Conservation (phyloP, 352 stramenopile genomes). For the Phytophthora podocarpi region DNA sequence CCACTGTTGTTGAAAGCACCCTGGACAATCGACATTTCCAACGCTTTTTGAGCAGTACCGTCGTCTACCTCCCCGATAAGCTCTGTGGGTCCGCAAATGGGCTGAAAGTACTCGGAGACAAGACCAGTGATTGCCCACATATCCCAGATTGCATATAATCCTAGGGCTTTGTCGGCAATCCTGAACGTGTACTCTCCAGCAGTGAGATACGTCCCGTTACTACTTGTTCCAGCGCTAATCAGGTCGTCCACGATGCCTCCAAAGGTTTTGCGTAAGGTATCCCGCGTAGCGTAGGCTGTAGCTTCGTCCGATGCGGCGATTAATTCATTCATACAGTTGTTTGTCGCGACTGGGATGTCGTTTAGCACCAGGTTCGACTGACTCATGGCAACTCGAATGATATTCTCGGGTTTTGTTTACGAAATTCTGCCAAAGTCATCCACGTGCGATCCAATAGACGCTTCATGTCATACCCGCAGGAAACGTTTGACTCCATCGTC, state of each 20-base stretch:
- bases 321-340: conserved; percentile 25
- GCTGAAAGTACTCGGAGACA: conserved; percentile 47
- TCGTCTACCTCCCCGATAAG: conserved; percentile 49
- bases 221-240: not conserved
- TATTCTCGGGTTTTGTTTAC: conserved; percentile 26
- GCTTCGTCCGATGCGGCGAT: conserved; percentile 26
- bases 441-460: conserved; percentile 20
- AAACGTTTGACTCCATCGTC: conserved; percentile 30
- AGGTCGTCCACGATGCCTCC: conserved; percentile 7
- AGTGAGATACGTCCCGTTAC: conserved; percentile 11
- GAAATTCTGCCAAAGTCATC: conserved; percentile 21
- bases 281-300: conserved; percentile 22
- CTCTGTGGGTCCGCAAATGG: conserved; percentile 49
- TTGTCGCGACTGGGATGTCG: conserved; percentile 13
- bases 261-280: conserved; percentile 5
- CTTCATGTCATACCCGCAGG: conserved; percentile 37
- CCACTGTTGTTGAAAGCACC: conserved; percentile 2
- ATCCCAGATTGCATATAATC: no score
- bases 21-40: conserved; percentile 11
- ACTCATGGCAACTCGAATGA: no score
- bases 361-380: conserved; percentile 15
- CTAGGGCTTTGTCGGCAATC: conserved; percentile 38
- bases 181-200: conserved; percentile 35
- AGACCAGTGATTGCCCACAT: conserved; percentile 40
- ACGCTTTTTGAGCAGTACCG: conserved; percentile 19